Evolutionary conservation across 192 early-diverging fungal genomes (phyloP).

Genomic region (Lobosporangium transversale): DNA sequence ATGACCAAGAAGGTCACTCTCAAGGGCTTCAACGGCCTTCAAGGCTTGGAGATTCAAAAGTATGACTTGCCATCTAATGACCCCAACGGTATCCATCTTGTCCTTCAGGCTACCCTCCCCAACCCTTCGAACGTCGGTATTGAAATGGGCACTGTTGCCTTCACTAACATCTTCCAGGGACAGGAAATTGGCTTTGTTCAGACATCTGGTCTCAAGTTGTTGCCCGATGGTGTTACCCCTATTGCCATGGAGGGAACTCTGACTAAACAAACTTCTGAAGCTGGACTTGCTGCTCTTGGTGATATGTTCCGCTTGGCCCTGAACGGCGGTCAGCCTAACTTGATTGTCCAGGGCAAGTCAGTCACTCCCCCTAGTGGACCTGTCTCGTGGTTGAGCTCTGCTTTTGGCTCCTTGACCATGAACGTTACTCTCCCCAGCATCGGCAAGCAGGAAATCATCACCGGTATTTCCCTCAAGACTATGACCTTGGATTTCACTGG

Average conservation of each 20-base stretch:
- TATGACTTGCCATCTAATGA: conserved; percentile 47
- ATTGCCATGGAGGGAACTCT: conserved; percentile 52
- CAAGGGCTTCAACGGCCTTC: conserved; percentile 50
- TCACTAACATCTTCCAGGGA: conserved; percentile 54
- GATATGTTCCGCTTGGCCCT: conserved; percentile 62
- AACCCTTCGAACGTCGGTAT: conserved; percentile 67
- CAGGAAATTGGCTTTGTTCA: conserved; percentile 53
- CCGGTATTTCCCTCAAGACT: conserved; percentile 61
- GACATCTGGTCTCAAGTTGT: conserved; percentile 29
- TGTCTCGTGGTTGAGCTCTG: conserved; percentile 61
- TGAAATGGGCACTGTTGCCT: conserved; percentile 56
- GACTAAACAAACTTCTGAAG: conserved; percentile 56
- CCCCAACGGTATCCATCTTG: conserved; percentile 54
- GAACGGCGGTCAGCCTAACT: conserved; percentile 55
- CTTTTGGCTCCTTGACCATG: conserved; percentile 60
- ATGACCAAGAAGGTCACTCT: conserved; percentile 54
- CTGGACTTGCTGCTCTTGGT: conserved; percentile 57
- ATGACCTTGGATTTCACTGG: conserved; percentile 63
- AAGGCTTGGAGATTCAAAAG: conserved; percentile 37
- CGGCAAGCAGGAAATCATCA: conserved; percentile 61
- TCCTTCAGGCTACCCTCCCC: conserved; percentile 51
- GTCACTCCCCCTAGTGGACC: conserved; percentile 57
- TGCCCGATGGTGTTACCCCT: conserved; percentile 20
- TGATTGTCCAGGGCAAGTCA: conserved; percentile 59
- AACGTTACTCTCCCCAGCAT: conserved; percentile 59